Base-by-base conservation (phyloP, 2,329 filamentous ascomycete species). In the Xylaria sp. region DNA sequence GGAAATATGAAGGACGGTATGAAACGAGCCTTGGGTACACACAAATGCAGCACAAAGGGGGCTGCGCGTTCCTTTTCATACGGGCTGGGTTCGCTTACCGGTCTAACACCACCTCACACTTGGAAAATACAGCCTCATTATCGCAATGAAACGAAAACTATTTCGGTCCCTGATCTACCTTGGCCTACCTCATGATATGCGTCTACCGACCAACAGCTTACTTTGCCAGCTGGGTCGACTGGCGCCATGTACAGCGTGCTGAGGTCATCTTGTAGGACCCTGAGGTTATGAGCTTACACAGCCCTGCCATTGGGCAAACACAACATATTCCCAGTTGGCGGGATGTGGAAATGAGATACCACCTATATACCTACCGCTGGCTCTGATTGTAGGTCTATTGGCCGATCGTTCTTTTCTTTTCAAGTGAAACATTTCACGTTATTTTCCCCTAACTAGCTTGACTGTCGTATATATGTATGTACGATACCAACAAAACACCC, bases 101-200 rank as follows among this genome's bases (percentile, higher is more conserved):
- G 13, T 13, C 10, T 55, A 28, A 18, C 41, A n/a, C 61, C 50
- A 25, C 37, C 56, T 52, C 44, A 39, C 39, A 8, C 56, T 55
- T 9, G 32, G 61, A 12, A 54, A 37, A 18, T 28, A 20, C 48
- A 41, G 37, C 37, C 60, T 64, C 60, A 10, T 25, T 34, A 52
- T 25, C 25, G 50, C 41, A 52, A 25, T 13, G 58, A 52, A 15
- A 9, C 9, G 37, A 34, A 25, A 18, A 23, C 51, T 68, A 44
- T 39, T 55, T 51, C 39, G 54, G 46, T 55, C 7, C 8, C 15
- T 28, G 34, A 59, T 41, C 37, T 46, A 34, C 9, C 55, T 18
- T 50, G 18, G 12, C 48, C n/a, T n/a, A 18, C 32, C 15, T 20
- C 10, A 25, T 55, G 61, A 15, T 41, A n/a, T 4, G 20, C 48